phyloP scores from a whole-genome alignment of 2,329 filamentous ascomycete species.

The Aspergillus unguis region DNA sequence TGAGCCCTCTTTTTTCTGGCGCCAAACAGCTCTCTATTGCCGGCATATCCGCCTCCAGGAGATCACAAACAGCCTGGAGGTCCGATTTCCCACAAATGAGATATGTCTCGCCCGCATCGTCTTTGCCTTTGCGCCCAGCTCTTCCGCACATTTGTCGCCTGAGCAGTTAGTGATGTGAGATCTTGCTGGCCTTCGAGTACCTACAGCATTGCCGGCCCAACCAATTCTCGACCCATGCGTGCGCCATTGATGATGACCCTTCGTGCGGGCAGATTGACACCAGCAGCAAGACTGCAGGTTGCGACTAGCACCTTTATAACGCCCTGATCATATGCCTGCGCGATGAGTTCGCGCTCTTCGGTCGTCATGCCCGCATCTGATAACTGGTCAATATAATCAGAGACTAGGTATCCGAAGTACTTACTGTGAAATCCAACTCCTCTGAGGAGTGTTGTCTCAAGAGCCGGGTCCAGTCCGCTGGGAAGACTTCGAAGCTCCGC shows the following conservation, averaged over 20 bases:
- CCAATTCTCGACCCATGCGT: conserved; percentile 70
- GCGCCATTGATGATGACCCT: conserved; percentile 73
- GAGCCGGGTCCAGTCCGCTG: conserved; percentile 62
- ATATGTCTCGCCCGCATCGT: conserved; percentile 73
- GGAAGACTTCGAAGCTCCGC: conserved; percentile 49
- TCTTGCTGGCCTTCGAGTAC: not conserved
- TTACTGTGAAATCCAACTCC: conserved; percentile 73
- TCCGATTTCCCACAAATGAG: conserved; percentile 68
- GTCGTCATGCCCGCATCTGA: conserved; percentile 57
- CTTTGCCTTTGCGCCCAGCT: conserved; percentile 74
- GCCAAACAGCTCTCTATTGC: conserved; percentile 65
- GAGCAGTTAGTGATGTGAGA: conserved; percentile 20
- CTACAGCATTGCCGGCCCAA: conserved; percentile 73
- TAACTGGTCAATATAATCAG: conserved; percentile 26
- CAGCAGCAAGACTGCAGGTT: conserved; percentile 75
- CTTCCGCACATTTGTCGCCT: conserved; percentile 73
- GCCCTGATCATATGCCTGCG: conserved; percentile 67
- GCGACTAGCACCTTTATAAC: conserved; percentile 68
- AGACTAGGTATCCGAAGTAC: conserved; percentile 24
- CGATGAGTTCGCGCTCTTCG: conserved; percentile 70
- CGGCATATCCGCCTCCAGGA: conserved; percentile 71
- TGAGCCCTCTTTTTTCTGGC: conserved; percentile 65
- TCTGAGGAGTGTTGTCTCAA: conserved; percentile 61
- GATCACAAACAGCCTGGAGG: conserved; percentile 64
- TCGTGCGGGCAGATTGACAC: conserved; percentile 71